Percentiles rank a stretch among this genome's conserved stretches.
Evolutionary conservation across 164 flowering plant species (phyloP).

Genomic region (Stephania japonica): DNA sequence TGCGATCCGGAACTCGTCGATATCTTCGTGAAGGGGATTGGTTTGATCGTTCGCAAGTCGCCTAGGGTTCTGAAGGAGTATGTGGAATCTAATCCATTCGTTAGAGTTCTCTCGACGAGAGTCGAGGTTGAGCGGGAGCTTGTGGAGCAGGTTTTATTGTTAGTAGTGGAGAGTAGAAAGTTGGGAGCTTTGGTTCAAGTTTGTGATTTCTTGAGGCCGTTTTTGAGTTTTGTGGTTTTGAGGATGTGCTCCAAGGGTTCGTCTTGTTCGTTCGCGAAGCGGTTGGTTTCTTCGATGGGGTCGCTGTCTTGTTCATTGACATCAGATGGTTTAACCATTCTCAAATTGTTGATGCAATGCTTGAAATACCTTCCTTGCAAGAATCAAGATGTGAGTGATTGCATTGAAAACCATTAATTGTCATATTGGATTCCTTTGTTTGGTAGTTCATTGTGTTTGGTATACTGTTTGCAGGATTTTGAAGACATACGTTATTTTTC

Average conservation of each 20-base stretch:
- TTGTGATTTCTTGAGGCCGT: constrained; percentile 67
- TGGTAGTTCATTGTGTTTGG: constrained; percentile 8
- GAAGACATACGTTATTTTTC: constrained; percentile 29
- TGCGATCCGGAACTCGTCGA: constrained; percentile 37
- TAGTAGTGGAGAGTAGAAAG: constrained; percentile 38
- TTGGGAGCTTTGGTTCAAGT: constrained; percentile 37
- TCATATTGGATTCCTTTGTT: neutral
- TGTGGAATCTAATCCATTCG: constrained; percentile 63
- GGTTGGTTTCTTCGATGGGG: constrained; percentile 49
- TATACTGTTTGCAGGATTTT: constrained; percentile 41
- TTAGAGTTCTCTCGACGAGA: constrained; percentile 65
- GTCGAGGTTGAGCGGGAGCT: constrained; percentile 63
- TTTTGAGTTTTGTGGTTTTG: constrained; percentile 51
- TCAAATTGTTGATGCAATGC: constrained; percentile 43
- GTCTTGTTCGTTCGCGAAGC: constrained; percentile 37
- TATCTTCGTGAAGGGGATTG: constrained; percentile 61
- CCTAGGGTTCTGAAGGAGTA: constrained; percentile 28
- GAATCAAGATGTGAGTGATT: constrained; percentile 51
- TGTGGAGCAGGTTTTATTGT: constrained; percentile 54
- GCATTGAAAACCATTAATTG: neutral
- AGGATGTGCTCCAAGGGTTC: constrained; percentile 34
- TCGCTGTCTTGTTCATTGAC: constrained; percentile 60
- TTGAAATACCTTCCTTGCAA: constrained; percentile 37
- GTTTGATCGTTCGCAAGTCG: constrained; percentile 45
- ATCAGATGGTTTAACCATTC: constrained; percentile 46